Base-by-base conservation (phyloP, 805 yeast species). In the Komagataella ulmi region DNA sequence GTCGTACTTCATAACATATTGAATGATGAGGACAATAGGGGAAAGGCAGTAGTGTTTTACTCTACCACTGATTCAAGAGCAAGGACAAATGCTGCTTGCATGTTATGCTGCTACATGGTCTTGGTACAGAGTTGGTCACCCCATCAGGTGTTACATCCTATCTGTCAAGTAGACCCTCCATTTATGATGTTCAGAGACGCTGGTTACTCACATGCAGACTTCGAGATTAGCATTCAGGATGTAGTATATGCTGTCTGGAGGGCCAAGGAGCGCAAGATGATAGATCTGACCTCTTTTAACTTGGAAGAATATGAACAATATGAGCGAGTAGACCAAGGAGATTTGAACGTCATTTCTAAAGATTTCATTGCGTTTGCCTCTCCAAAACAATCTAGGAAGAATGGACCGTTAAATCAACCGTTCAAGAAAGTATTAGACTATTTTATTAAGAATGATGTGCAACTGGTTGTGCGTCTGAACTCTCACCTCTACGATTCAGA, bases 301-400 rank as follows among this genome's bases (percentile, higher is more conserved):
- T 73, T 93, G 53, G 98, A 93, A 64, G 96, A 88, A 61, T 91
- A 90, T 65, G 99, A 93, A 66, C 85, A 81, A 61, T 90, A 87
- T 62, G 99, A 93, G 66, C 73, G 95, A 56, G 99, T 93, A 2
- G 98, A 93, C 63, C 93, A 90, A 65, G 99, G 99, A 55, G 99
- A 93, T 67, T 87, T 93, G 61, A 93, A 93, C 65, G 83, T 85
- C 44, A 72, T 93, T 49, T 86, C 96, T 2, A 91, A 93, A 55
- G 95, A 93, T 64, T 93, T 91, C 61, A 84, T 93, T 57, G 99
- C 99, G 30, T 93, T 93, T 75, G 99, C 99, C 4, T 89, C 97
- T 1, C 99, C 99, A 3, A 88, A 83, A 59, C 93, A 86, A 64
- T 68, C 73, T 23, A 66, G 72, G 48, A 70, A 77, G 7, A 77